Evolutionary conservation across 1,284 basidiomycete species (phyloP), one percentile per base, ranked within the genome.

Genomic region (Rhodotorula sp.): DNA sequence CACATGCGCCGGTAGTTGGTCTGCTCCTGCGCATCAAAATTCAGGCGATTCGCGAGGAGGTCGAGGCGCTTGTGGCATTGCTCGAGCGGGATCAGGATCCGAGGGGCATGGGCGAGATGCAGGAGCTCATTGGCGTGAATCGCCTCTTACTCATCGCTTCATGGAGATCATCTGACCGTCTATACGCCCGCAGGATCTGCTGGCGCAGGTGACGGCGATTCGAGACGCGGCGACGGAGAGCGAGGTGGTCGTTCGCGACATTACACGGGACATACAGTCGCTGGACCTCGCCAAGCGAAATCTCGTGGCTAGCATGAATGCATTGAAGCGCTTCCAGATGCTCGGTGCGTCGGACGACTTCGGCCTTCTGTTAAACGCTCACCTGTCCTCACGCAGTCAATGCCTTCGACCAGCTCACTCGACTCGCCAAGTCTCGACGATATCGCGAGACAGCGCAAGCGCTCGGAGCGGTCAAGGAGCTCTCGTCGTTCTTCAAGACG

Each of bases 221-320:
- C 86, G 92, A 48, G 93, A 96, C 80, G 95, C 97, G 0, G 92
- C 94, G 0, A 90, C 91, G 0, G 94, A 97, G 80, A 94, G 92
- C 18, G 95, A 99, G 79, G 92, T 91, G 2, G 92, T 97, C 58
- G 96, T 99, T 47, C 86, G 90, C 68, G 88, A 92, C 71, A 96
- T 99, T 76, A 99, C 96, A 9, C 89, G 92, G 74, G 96, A 99
- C 80, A 98, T 99, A 65, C 93, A 97, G 79, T 87, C 90, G 10
- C 85, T 99, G 46, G 96, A 99, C 79, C 83, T 91, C 46, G 94
- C 94, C 44, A 99, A 99, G 85, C 89, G 88, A 81, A 98, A 99
- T 78, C 75, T 78, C 67, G 71, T 90, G 31, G 82, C 86, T 31
- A 92, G 91, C 76, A 94, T 99, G 86, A 94, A 91, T 8, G 90